Conservation (phyloP, 768 basidiomycete species). For the Lanmaoa pseudosensibilis region DNA sequence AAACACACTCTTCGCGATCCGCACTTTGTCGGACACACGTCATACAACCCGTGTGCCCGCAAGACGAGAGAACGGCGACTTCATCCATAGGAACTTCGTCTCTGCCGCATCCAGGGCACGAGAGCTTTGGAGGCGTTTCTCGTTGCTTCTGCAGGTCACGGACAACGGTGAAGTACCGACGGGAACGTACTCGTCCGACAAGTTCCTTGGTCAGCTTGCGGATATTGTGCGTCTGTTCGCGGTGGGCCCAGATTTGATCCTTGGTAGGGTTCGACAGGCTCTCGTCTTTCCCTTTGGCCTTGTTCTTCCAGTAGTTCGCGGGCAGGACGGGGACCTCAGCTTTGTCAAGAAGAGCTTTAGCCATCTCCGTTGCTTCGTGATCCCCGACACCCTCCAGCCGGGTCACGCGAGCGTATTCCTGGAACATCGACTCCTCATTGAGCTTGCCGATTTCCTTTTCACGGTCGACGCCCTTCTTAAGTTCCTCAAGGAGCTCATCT, state of each 20-base stretch:
- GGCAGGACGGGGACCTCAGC: slow-evolving; percentile 47
- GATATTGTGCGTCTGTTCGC: slow-evolving; percentile 85
- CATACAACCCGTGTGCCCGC: slow-evolving; percentile 85
- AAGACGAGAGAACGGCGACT: slow-evolving; percentile 85
- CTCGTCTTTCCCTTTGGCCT: slow-evolving; percentile 54
- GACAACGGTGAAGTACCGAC: slow-evolving; percentile 90
- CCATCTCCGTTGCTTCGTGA: slow-evolving; percentile 66
- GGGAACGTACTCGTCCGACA: slow-evolving; percentile 83
- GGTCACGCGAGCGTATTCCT: slow-evolving; percentile 70
- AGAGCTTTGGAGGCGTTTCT: slow-evolving; percentile 54
- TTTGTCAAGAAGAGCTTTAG: slow-evolving; percentile 58
- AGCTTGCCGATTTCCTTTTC: slow-evolving; percentile 67
- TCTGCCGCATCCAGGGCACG: slow-evolving; percentile 63
- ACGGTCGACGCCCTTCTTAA: slow-evolving; percentile 63
- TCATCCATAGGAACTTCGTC: slow-evolving; percentile 60
- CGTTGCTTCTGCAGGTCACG: slow-evolving; percentile 82
- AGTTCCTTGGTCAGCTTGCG: slow-evolving; percentile 85
- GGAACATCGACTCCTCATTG: slow-evolving; percentile 75
- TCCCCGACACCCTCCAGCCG: slow-evolving; percentile 70
- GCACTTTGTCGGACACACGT: slow-evolving; percentile 72
- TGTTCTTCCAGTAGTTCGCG: slow-evolving; percentile 38
- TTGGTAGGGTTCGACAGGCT: slow-evolving; percentile 54
- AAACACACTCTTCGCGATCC: slow-evolving; percentile 78
- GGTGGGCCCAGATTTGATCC: slow-evolving; percentile 74
- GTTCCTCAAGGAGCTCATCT: slow-evolving; percentile 62